Base-by-base conservation (phyloP, 2,329 filamentous ascomycete species). In the Trichoderma cornu-damae region DNA sequence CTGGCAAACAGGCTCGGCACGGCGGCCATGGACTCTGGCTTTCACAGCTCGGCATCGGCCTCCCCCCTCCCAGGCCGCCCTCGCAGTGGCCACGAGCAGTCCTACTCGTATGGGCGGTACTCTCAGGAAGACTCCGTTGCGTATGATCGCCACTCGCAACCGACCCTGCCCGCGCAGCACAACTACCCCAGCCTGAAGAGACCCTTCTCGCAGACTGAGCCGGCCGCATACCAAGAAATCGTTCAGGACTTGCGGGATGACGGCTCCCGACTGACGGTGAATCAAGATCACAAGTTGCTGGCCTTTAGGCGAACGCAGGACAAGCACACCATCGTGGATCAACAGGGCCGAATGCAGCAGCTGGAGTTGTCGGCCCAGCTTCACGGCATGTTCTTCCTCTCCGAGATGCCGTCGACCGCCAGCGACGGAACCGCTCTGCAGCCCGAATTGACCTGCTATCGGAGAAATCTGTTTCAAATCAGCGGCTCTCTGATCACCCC, bases 381-480 rank as follows among this genome's bases (percentile, higher is more conserved):
- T 28, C 88, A 92, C 68, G 89, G 89, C 75, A 92, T 93, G 88
- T 93, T 93, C 76, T 93, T 93, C 70, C 77, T 93, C 30, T 90
- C 89, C 28, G 89, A 93, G 69, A 88, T 88, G 75, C 86, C 87
- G 1, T 81, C 86, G 66, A 84, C 79, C 60, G 75, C 77, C 55
- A 77, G 71, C 62, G 83, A 87, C 62, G 82, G 80, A 59, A 76
- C 72, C 44, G 70, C 80, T 46, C 75, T 86, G 49, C 87, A 88
- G 68, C 90, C 84, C 52, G 93, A 97, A 73, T 74, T 97, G 70
- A 97, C 93, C 3, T 97, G 93, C 79, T 97, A 97, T 73, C 88
- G 93, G 62, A 85, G 93, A 47, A 97, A 97, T 69, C 78, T 97
- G 48, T 97, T 97, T 73, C 93, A 96, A 72, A 95, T 96, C 67